A percentile compares a stretch with the other conserved stretches of the same genome.
Evolutionary conservation across 495 filamentous ascomycete genomes (phyloP).

Genomic region (Delitschia confertaspora): DNA sequence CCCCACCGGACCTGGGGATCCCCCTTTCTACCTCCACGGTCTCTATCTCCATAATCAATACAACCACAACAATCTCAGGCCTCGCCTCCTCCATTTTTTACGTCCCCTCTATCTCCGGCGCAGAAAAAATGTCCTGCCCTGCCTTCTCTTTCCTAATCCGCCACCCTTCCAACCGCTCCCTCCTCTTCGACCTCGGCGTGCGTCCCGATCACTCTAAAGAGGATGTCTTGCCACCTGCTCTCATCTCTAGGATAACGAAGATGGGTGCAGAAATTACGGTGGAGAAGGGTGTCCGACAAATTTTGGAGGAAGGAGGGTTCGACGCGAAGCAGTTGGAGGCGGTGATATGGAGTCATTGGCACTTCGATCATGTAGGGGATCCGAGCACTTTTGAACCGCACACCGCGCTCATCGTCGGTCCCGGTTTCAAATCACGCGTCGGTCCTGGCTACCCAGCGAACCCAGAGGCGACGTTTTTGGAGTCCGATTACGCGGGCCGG

Average conservation of each 20-base stretch:
- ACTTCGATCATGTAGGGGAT: constrained; percentile 17
- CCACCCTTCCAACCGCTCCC: constrained; percentile 38
- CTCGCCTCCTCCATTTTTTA: constrained; percentile 27
- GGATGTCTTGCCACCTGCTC: constrained; percentile 34
- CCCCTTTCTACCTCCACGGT: constrained; percentile 42
- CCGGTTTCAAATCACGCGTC: constrained; percentile 16
- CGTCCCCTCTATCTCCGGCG: constrained; percentile 38
- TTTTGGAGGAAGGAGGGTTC: constrained; percentile 28
- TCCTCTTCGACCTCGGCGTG: constrained; percentile 53
- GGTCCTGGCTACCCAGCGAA: constrained; percentile 21
- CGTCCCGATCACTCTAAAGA: constrained; percentile 47
- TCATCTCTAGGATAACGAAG: constrained; percentile 12
- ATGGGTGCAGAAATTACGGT: constrained; percentile 16
- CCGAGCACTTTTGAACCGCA: constrained; percentile 1
- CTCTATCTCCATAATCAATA: constrained; percentile 48
- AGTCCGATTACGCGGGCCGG: constrained; percentile 19
- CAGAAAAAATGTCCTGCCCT: constrained; percentile 37
- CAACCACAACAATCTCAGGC: constrained; percentile 3
- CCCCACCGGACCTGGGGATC: constrained; percentile 38
- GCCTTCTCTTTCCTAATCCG: constrained; percentile 49
- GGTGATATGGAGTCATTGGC: constrained; percentile 29
- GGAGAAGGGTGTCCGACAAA: constrained; percentile 31
- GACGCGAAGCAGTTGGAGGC: constrained; percentile 24
- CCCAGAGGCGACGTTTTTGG: constrained; percentile 14
- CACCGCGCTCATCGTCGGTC: constrained; percentile 15